phyloP scores from a whole-genome alignment of 805 yeast genomes.

The Yarrowia osloensis region DNA sequence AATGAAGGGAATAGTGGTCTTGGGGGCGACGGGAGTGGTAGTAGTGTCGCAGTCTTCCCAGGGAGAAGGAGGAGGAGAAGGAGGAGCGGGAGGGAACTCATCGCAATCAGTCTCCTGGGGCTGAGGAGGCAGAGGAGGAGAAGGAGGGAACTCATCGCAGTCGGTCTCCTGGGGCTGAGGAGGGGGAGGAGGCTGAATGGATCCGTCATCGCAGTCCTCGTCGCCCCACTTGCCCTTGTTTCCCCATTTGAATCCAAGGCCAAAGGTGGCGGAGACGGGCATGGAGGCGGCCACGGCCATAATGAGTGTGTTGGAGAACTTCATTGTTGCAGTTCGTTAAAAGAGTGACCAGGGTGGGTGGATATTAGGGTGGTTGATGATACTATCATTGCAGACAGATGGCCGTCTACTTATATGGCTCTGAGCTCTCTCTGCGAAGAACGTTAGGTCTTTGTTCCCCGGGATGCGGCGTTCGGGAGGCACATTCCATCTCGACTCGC shows the following conservation, averaged over 20 bases:
- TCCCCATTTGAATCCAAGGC: not conserved
- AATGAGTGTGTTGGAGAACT: conserved; percentile 31
- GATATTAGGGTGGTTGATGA: not conserved
- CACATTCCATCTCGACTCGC: not conserved
- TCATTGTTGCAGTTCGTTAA: conserved; percentile 19
- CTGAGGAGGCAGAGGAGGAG: not conserved
- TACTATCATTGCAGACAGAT: not conserved
- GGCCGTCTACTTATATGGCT: conserved; percentile 1
- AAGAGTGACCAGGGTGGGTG: conserved; percentile 6
- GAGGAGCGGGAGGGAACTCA: not conserved
- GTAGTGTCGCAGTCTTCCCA: not conserved
- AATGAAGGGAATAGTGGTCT: not conserved
- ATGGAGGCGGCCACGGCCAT: conserved; percentile 30
- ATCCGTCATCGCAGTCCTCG: not conserved
- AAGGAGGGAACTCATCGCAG: not conserved
- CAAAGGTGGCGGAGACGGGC: conserved; percentile 10
- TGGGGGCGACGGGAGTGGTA: not conserved
- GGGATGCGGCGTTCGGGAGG: not conserved
- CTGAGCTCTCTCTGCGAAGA: not conserved
- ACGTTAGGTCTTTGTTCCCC: not conserved
- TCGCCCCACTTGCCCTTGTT: not conserved
- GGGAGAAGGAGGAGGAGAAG: not conserved
- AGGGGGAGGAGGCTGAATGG: not conserved
- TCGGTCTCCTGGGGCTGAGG: not conserved
- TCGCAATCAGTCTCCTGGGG: not conserved